Evolutionary conservation across 257 asterid genomes (phyloP), one percentile per base, ranked within the genome.

Genomic region (Cruciata laevipes): DNA sequence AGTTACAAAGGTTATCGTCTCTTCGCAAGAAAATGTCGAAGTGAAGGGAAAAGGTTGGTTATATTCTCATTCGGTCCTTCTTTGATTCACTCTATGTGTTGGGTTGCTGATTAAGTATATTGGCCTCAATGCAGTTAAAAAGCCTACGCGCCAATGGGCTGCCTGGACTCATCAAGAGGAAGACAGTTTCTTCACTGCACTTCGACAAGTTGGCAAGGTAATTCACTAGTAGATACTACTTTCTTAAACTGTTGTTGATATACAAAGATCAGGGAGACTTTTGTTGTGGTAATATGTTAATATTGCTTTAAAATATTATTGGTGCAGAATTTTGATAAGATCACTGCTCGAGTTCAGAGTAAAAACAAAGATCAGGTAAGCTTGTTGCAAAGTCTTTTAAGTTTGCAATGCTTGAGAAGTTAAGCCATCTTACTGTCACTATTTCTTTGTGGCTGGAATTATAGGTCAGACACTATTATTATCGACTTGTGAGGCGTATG

Each of bases 151-250:
- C 51, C 97, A 87, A 79, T 94, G 99, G 99, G 99, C 99, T 79
- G 99, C 99, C 75, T 94, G 99, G 99, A 94, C 99, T 51, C 96
- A 95, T 66, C 93, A 90, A 69, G 99, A 94, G 81, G 99, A 94
- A 80, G 99, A 94, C 78, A 87, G 95, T 71, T 94, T 94, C 78
- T 94, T 90, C 73, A 75, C 85, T 68, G 99, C 96, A 56, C 77
- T 94, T 70, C 96, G 99, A 66, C 99, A 85, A 83, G 95, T 88
- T 84, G 99, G 99, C 79, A 94, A 94, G 99, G 99, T 79, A 81
- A 81, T 71, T 37, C 37, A 33, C n/a, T 33, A 9, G 27, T 69
- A 44, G 73, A 53, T 65, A 60, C 70, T 62, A 44, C 62, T 57
- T 77, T 68, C 62, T 16, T 66, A 53, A n/a, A 35, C 37, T 69